Conservation (phyloP, 169 alveolate species). For the Besnoitia besnoiti region DNA sequence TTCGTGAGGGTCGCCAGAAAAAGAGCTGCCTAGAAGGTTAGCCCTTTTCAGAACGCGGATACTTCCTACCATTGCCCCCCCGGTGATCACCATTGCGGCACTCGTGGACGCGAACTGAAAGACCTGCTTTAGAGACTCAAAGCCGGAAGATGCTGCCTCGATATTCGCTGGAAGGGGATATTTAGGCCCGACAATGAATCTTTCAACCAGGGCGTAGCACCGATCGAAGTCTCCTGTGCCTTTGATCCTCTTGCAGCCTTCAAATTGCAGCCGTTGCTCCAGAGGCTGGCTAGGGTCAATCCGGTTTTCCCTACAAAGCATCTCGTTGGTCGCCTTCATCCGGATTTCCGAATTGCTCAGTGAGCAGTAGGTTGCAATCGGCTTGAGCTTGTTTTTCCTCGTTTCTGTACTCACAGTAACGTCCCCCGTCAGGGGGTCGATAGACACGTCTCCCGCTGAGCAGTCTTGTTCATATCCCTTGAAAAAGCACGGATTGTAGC, state of each 20-base stretch:
- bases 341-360: neutral
- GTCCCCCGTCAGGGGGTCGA: neutral
- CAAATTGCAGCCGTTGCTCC: neutral
- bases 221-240: constrained; percentile 37
- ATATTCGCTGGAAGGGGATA: constrained; percentile 43
- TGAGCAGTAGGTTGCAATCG: constrained; percentile 39
- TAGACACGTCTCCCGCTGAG: constrained; percentile 30
- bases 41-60: neutral
- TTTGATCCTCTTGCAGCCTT: neutral
- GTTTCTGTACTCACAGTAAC: neutral
- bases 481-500: constrained; percentile 52
- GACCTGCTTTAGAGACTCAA: neutral
- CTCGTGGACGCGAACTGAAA: constrained; percentile 8
- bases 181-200: neutral
- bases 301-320: neutral
- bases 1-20: neutral
- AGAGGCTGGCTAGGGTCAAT: constrained; percentile 7
- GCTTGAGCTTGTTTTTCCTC: constrained; percentile 19
- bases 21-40: neutral
- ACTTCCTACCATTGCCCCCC: neutral
- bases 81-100: constrained; percentile 17
- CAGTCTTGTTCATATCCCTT: constrained; percentile 29
- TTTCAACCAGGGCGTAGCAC: neutral
- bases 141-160: constrained; percentile 37
- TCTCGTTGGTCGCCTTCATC: neutral